Conservation (phyloP, 495 filamentous ascomycete genomes). For the Rhypophila decipiens region DNA sequence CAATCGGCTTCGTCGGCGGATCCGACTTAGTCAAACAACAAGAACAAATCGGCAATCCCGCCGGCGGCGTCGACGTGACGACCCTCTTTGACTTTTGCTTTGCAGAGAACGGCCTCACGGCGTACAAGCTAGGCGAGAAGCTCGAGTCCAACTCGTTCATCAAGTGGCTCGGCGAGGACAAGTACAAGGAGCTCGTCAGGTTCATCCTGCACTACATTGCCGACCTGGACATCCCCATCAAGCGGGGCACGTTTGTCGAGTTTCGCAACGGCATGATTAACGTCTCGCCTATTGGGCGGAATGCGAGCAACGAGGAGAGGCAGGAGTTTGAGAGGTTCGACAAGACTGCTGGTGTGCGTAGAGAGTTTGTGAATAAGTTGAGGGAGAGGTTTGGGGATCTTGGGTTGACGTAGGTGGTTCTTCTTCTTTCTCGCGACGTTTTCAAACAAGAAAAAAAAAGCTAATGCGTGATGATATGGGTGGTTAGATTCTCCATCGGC, state of each 20-base stretch:
- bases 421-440: background rate
- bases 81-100: slow-evolving; percentile 94
- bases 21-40: slow-evolving; percentile 89
- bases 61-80: slow-evolving; percentile 56
- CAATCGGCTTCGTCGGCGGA: slow-evolving; percentile 86
- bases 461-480: too few relatives aligned
- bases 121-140: slow-evolving; percentile 69
- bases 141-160: slow-evolving; percentile 81
- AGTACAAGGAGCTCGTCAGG: slow-evolving; percentile 80
- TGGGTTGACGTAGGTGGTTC: slow-evolving; percentile 67
- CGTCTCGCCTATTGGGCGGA: slow-evolving; percentile 84
- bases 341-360: slow-evolving; percentile 63
- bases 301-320: slow-evolving; percentile 74
- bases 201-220: slow-evolving; percentile 87
- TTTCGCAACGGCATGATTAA: slow-evolving; percentile 98
- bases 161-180: slow-evolving; percentile 82
- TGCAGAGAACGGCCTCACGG: slow-evolving; percentile 88
- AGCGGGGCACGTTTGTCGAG: slow-evolving; percentile 94
- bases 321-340: slow-evolving; percentile 76
- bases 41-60: slow-evolving; percentile 73
- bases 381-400: slow-evolving; percentile 75
- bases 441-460: slow-evolving; percentile 4
- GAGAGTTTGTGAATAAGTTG: slow-evolving; percentile 63
- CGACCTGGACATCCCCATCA: slow-evolving; percentile 79
- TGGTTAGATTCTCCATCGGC: slow-evolving; percentile 81